Base-by-base conservation (phyloP, 2,329 filamentous ascomycete species). In the Monilinia polystroma region DNA sequence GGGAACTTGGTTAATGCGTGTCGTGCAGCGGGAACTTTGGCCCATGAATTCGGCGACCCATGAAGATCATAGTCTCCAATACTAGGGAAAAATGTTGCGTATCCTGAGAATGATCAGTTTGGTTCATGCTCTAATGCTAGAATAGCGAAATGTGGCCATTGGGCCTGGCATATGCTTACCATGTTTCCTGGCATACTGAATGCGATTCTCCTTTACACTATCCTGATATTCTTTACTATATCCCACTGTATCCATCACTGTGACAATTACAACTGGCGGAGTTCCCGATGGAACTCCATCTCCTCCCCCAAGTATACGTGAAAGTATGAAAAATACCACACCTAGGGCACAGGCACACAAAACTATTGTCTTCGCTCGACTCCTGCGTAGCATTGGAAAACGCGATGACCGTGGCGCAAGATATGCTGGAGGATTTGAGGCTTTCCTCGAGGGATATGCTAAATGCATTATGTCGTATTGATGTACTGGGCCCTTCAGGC, bases 1-100 rank as follows among this genome's bases (percentile, higher is more conserved):
- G 93, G 92, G 75, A 89, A 89, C 56, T 88, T 84, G 8, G 92
- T 88, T 79, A 98, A 87, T 58, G 94, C 94, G 78, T 99, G 94
- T 68, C 95, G 90, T 76, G 96, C 83, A 10, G 94, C 91, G 68
- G 94, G 91, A 64, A 98, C 85, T 73, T 90, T 87, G 53, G 91
- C 83, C 91, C 91, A 96, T 57, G 87, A 87, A 64, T 77, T 68
- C 71, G 88, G 82, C 63, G 85, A 79, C 67, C 84, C 83, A 67
- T 82, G 78, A 43, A 92, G 83, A 68, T 90, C 83, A 80, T 97
- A 97, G 75, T 93, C 88, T 74, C 83, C 84, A n/a, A 85, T 82
- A 70, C 87, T 88, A 66, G 91, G 87, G 77, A 96, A 90, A 83
- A 97, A 93, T 52, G 89, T 90, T 49, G 87, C 84, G 78, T 99